These are phyloP conservation scores for Raddia guianensis DNA, from an alignment of 176 grass and related monocot species.

Conservation along the genomic window DNA sequence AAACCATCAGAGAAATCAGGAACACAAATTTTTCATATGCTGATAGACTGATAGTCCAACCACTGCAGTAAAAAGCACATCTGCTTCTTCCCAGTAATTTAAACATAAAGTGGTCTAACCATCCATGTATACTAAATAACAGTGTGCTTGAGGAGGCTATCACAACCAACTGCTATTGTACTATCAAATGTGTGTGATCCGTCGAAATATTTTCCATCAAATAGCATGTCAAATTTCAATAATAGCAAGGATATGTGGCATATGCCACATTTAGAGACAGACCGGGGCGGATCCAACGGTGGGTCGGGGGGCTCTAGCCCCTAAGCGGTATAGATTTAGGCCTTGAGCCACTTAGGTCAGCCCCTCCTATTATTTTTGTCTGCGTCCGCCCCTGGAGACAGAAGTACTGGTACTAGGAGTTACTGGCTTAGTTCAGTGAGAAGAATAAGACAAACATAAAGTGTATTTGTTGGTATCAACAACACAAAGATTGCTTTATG, in stretches of 20 bases:
- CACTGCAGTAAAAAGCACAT: neutral
- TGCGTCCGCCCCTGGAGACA: no score
- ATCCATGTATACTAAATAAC: slow-evolving; percentile 10
- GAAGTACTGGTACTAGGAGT: neutral
- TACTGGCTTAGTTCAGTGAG: neutral
- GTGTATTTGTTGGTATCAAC: neutral
- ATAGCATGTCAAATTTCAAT: no score
- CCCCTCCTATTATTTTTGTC: no score
- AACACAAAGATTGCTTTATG: neutral
- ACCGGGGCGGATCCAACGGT: no score
- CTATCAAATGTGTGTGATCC: neutral
- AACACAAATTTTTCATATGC: neutral
- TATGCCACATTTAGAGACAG: slow-evolving; percentile 7
- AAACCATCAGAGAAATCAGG: neutral
- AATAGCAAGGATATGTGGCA: neutral
- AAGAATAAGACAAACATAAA: neutral
- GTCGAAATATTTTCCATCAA: neutral
- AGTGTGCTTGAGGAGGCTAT: neutral
- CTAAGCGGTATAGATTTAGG: no score
- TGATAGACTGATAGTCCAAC: neutral
- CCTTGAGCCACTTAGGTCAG: no score
- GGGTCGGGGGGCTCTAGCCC: no score
- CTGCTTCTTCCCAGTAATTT: slow-evolving; percentile 4
- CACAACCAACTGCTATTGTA: neutral
- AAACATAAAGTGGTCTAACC: slow-evolving; percentile 15